phyloP scores from a whole-genome alignment of 306 rosid genomes.

The Ceratonia siliqua region DNA sequence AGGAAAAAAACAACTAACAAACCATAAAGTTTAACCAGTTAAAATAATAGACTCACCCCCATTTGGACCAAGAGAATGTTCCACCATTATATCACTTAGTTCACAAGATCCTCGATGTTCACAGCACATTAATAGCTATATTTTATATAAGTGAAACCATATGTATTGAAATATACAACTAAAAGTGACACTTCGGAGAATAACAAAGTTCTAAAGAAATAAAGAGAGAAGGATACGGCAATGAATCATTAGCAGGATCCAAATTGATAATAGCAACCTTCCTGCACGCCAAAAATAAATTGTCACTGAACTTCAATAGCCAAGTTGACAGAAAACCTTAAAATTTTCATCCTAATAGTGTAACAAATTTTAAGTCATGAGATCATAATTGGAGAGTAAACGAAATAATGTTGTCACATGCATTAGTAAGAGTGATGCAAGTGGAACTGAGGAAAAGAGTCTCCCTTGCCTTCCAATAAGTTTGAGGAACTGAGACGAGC shows the following conservation, averaged over 20 bases:
- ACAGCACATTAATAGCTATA: constrained; percentile 81
- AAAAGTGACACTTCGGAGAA: constrained; percentile 3
- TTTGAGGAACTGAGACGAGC: constrained; percentile 90
- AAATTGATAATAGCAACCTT: constrained; percentile 89
- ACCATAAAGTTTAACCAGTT: background rate
- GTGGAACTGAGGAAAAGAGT: too few relatives aligned
- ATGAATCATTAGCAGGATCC: constrained; percentile 91
- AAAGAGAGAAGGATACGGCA: constrained; percentile 74
- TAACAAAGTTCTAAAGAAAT: constrained; percentile 5
- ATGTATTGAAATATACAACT: constrained; percentile 9
- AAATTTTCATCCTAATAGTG: background rate
- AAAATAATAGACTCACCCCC: constrained; percentile 57
- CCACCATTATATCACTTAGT: constrained; percentile 76
- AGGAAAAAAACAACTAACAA: background rate
- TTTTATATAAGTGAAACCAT: constrained; percentile 39
- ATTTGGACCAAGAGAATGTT: constrained; percentile 92
- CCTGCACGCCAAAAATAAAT: constrained; percentile 48
- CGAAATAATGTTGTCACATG: background rate
- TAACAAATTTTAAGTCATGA: background rate
- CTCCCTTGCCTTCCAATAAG: constrained; percentile 89
- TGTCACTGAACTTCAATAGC: background rate
- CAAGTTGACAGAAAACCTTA: constrained; percentile 12
- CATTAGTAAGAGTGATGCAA: background rate
- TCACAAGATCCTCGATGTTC: constrained; percentile 80
- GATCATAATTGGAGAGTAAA: background rate